Base-by-base conservation (phyloP, 768 basidiomycete species). In the Trametes cinnabarina region DNA sequence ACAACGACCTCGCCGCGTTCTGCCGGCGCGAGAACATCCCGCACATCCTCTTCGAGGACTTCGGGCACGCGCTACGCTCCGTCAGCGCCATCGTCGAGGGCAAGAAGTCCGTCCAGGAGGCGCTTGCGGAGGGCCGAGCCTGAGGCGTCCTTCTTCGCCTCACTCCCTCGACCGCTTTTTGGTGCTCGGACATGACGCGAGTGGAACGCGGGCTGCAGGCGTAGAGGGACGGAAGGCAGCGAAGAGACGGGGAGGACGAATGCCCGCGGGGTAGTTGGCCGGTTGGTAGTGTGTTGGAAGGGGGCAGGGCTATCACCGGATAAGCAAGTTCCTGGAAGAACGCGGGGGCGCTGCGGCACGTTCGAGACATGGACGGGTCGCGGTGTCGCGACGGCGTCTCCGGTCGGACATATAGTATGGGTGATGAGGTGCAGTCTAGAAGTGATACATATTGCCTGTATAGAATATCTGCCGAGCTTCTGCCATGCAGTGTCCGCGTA, bases 1-100 rank as follows among this genome's bases (percentile, higher is more conserved):
- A 90, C 63, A 97, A 95, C 67, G 94, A 98, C 68, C 78, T 99
- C 11, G 85, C 87, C 55, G 78, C 79, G 14, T 96, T 92, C 73
- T 98, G 95, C 77, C 80, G 75, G 49, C 78, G 84, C 57, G 84
- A 93, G 63, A 79, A 82, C 11, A 94, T 98, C 65, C 80, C 81
- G 58, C 92, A 94, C 69, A 77, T 92, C 32, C 73, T 89, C 2
- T 97, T 98, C 71, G 66, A 73, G 35, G 82, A 92, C 67, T 95
- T 94, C 75, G 65, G 77, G 41, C 71, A 78, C 57, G 87, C 88
- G 61, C 71, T 85, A 58, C 73, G 72, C 0, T 76, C 87, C 7
- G 84, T 94, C 10, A 74, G 79, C 63, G 75, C 78, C 30, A 82
- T 98, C 39, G 88, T 98, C 3, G 75, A 79, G n/a, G 92, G 87